Evolutionary conservation across 148 eudicot genomes (phyloP).

Genomic region (Rhododendron henanense): DNA sequence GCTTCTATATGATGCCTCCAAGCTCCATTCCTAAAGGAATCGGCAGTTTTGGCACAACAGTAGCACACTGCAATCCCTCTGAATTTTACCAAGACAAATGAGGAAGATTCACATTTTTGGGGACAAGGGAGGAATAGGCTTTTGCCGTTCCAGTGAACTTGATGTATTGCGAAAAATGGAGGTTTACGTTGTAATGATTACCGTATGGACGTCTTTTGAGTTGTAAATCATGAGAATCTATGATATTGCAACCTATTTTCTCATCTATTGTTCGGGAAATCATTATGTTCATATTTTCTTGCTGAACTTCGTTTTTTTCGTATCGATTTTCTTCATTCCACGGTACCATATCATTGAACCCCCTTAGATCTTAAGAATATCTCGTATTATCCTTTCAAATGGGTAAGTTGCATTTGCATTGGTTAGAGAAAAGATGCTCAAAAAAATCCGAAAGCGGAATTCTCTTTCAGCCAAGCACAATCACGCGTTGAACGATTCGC

Average conservation of each 20-base stretch:
- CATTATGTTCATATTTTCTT: neutral
- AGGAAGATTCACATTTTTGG: neutral
- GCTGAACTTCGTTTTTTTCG: neutral
- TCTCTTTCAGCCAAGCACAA: neutral
- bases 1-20: conserved; percentile 17
- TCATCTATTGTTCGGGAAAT: neutral
- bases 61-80: neutral
- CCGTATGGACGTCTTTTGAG: neutral
- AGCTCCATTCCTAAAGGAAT: neutral
- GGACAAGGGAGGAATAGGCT: neutral
- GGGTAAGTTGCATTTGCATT: neutral
- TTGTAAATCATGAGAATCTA: neutral
- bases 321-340: neutral
- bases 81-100: neutral
- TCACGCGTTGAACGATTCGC: neutral
- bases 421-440: neutral
- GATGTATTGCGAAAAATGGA: neutral
- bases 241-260: neutral
- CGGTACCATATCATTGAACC: neutral
- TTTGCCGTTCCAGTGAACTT: neutral
- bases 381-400: neutral
- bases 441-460: neutral
- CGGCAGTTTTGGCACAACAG: neutral
- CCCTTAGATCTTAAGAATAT: neutral
- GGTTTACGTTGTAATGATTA: neutral